Conservation (phyloP, 345 rosid species). For the Corchorus capsularis region DNA sequence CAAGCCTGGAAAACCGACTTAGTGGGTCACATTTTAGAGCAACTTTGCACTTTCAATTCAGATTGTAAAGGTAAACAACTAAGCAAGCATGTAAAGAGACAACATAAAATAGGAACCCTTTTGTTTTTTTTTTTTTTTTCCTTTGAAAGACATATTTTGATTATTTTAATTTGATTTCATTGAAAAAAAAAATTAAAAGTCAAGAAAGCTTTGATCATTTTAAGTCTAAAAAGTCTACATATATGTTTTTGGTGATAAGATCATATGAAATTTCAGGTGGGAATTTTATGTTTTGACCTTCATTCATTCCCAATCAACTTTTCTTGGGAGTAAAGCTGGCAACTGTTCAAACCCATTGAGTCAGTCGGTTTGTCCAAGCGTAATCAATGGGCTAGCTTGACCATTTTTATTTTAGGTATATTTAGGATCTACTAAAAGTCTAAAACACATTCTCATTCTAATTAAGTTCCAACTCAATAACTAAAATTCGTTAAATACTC, state of each 20-base stretch:
- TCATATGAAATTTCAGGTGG: not conserved
- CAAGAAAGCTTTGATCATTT: not conserved
- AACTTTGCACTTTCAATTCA: not conserved
- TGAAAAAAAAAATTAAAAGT: not conserved
- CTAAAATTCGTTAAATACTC: too few species aligned
- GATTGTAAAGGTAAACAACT: too few species aligned
- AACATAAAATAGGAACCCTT: not conserved
- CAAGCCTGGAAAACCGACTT: not conserved
- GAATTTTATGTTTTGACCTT: not conserved
- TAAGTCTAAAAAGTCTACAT: not conserved
- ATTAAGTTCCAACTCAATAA: too few species aligned
- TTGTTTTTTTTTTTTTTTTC: not conserved
- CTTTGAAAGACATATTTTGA: too few species aligned
- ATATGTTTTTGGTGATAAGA: not conserved
- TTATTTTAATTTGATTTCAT: too few species aligned
- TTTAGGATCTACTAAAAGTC: too few species aligned
- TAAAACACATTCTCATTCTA: too few species aligned
- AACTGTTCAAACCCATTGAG: not conserved
- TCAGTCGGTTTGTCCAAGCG: not conserved
- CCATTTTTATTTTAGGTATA: not conserved
- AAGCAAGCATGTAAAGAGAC: too few species aligned
- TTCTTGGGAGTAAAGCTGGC: constrained; percentile 4
- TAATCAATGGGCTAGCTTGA: not conserved
- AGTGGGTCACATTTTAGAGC: not conserved
- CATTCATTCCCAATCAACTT: not conserved